Percentiles rank a stretch among this genome's conserved stretches.
phyloP scores from a whole-genome alignment of 768 basidiomycete species.

The Nevesoporus exiguus region DNA sequence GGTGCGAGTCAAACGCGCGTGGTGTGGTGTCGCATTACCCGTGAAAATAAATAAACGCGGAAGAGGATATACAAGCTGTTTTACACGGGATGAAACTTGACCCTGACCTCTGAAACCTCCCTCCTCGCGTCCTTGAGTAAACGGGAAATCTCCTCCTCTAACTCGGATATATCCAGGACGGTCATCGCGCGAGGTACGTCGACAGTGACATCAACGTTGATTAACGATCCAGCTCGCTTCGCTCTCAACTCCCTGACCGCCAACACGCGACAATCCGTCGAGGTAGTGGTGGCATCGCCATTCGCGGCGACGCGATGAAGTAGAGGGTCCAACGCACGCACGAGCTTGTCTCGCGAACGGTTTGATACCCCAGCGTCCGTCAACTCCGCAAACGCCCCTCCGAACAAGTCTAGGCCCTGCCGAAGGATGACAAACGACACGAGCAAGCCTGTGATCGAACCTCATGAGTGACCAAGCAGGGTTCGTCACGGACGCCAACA shows the following conservation, averaged over 20 bases:
- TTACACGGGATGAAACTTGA: slow-evolving; percentile 54
- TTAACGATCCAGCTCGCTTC: slow-evolving; percentile 72
- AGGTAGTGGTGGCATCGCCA: slow-evolving; percentile 12
- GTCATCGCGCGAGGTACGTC: slow-evolving; percentile 60
- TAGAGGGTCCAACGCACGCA: slow-evolving; percentile 55
- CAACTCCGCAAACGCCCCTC: slow-evolving; percentile 73
- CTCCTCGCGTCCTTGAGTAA: slow-evolving; percentile 54
- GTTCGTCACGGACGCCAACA: slow-evolving; percentile 16
- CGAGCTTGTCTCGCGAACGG: slow-evolving; percentile 49
- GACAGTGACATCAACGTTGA: slow-evolving; percentile 80
- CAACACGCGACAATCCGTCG: slow-evolving; percentile 32
- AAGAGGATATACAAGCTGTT: background rate
- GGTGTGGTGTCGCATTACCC: background rate
- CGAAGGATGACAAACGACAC: slow-evolving; percentile 88
- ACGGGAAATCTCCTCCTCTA: slow-evolving; percentile 61
- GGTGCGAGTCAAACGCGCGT: background rate
- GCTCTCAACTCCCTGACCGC: slow-evolving; percentile 60
- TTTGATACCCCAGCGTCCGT: slow-evolving; percentile 78
- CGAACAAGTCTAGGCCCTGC: slow-evolving; percentile 67
- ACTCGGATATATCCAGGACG: slow-evolving; percentile 50
- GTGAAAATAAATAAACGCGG: background rate
- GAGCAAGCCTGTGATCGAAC: slow-evolving; percentile 54
- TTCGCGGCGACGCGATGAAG: slow-evolving; percentile 31
- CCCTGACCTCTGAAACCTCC: slow-evolving; percentile 70
- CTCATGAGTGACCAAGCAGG: slow-evolving; percentile 5